Percentiles rank a stretch among this genome's conserved stretches.
Evolutionary conservation across 1,284 basidiomycete genomes (phyloP).

Genomic region (Exobasidium rhododendri): DNA sequence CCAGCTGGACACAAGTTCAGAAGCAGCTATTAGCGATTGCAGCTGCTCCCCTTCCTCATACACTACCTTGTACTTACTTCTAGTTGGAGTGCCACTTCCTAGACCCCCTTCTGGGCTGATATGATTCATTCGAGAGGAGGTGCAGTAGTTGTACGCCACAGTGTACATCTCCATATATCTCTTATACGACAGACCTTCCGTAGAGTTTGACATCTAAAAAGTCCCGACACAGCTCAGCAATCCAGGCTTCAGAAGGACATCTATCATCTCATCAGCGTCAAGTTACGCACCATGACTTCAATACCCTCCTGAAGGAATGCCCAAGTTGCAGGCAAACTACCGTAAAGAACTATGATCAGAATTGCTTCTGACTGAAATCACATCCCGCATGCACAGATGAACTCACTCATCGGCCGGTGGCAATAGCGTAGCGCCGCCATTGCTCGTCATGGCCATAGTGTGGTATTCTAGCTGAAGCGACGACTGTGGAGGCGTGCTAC

Average conservation of each 20-base stretch:
- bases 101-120: slow-evolving; percentile 2
- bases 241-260: too few species aligned
- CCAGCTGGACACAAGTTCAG: too few species aligned
- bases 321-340: slow-evolving; percentile 68
- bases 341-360: neutral
- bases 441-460: neutral
- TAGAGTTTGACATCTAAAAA: slow-evolving; percentile 59
- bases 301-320: slow-evolving; percentile 80
- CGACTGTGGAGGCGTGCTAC: neutral
- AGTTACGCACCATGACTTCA: slow-evolving; percentile 38
- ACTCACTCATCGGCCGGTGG: neutral
- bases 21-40: neutral
- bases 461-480: neutral
- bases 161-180: slow-evolving; percentile 87
- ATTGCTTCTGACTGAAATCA: neutral
- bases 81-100: neutral
- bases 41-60: neutral
- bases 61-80: neutral
- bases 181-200: slow-evolving; percentile 81
- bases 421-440: neutral
- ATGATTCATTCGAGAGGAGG: slow-evolving; percentile 49
- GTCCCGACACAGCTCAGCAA: too few species aligned
- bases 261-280: too few species aligned
- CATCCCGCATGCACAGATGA: too few species aligned
- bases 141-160: slow-evolving; percentile 94